phyloP scores from a whole-genome alignment of 495 filamentous ascomycete genomes.

The Aspergillus cavernicola region DNA sequence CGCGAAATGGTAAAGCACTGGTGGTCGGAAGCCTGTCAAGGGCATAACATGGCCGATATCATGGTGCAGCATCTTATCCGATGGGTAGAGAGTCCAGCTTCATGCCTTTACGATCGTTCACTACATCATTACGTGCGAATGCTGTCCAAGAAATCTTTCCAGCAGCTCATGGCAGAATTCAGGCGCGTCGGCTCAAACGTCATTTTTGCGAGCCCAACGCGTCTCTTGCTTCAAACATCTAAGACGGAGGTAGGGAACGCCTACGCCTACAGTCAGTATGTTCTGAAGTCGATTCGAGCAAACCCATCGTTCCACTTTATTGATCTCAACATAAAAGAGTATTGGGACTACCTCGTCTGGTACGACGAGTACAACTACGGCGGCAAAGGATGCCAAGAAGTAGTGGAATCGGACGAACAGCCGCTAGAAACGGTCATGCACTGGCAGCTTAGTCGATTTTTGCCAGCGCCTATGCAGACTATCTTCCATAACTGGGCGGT shows the following conservation, averaged over 20 bases:
- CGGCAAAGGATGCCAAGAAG: conserved; percentile 82
- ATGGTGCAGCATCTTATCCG: conserved; percentile 97
- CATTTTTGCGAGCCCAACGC: conserved; percentile 83
- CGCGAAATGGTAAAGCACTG: conserved; percentile 98
- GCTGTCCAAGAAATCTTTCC: conserved; percentile 94
- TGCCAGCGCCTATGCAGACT: conserved; percentile 74
- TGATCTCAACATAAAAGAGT: conserved; percentile 96
- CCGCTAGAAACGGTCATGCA: conserved; percentile 93
- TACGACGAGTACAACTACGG: conserved; percentile 99
- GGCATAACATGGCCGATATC: conserved; percentile 90
- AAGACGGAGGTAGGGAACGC: conserved; percentile 97
- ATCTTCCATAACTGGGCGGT: conserved; percentile 90
- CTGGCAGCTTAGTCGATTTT: conserved; percentile 90
- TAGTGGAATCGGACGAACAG: conserved; percentile 79
- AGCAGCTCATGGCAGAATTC: conserved; percentile 97
- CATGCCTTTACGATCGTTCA: conserved; percentile 93
- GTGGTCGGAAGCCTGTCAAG: conserved; percentile 93
- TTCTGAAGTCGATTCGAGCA: conserved; percentile 89
- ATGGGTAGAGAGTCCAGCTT: conserved; percentile 89
- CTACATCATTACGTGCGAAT: conserved; percentile 97
- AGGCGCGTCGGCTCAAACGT: conserved; percentile 90
- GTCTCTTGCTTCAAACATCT: conserved; percentile 89
- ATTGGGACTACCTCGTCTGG: conserved; percentile 99
- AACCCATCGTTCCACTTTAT: conserved; percentile 97
- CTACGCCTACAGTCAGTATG: conserved; percentile 94